Base-by-base conservation (phyloP, 2,329 filamentous ascomycete species). In the Aspergillus arachidicola region DNA sequence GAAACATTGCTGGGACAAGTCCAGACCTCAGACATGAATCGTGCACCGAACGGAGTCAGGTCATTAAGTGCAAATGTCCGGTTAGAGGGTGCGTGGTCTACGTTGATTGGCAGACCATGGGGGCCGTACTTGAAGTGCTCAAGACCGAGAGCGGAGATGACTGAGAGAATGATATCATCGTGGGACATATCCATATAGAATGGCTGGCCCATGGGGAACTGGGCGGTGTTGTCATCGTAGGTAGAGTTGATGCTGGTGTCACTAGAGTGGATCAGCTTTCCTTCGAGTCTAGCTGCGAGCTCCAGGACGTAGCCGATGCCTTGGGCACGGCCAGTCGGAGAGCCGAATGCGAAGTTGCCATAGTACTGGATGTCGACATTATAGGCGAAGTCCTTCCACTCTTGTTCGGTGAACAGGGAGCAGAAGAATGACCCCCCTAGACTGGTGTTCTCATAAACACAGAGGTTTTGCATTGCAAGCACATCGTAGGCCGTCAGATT, bases 1-100 rank as follows among this genome's bases (percentile, higher is more conserved):
- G 62, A 64, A 2, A 51, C 50, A 23, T 68, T 54, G 1, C 65
- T 63, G 4, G 77, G 73, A 68, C 85, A 87, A 41, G 82, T 84
- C 66, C 86, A 84, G 34, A 86, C 79, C 73, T 87, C 85, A 2
- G 85, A 86, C 56, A 85, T 77, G 38, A 87, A 78, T 16, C 83
- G 80, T 3, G 80, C 85, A 30, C 83, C 84, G 65, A 87, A 87
- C 1, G 85, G 85, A 0, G 84, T 86, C 59, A 87, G 67, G 48
- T 83, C 71, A 3, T 80, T 84, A 11, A 87, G 75, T 30, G 79
- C 74, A 73, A 86, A 86, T 57, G 79, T 79, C 2, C 82, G 77
- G 32, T 83, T 70, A 2, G 63, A 86, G 81, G 83, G 82, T 1
- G 82, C 80, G 28, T 79, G 79, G 19, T 63, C 59, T 9, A 75